Percentiles rank a stretch among this genome's conserved stretches.
Evolutionary conservation across 805 yeast genomes (phyloP).

Genomic region (Wickerhamomyces canadensis): DNA sequence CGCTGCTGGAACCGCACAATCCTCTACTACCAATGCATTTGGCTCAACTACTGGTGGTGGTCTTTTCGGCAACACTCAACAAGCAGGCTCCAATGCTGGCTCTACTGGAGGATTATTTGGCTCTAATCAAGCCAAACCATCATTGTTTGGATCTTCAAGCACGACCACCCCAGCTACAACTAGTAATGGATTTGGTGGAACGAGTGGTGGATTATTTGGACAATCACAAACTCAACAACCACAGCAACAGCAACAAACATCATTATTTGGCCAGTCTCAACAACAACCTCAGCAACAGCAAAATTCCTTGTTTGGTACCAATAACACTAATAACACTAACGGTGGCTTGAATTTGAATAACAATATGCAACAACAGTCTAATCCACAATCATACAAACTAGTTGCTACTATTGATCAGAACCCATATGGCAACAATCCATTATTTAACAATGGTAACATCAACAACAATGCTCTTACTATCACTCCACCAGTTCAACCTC

Average conservation of each 20-base stretch:
- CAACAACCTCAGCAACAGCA: slow-evolving; percentile 1
- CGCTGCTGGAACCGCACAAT: background rate
- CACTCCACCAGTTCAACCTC: slow-evolving; percentile 33
- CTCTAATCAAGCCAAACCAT: slow-evolving; percentile 13
- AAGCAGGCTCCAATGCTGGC: slow-evolving; percentile 1
- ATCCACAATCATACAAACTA: slow-evolving; percentile 19
- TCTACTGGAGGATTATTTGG: slow-evolving; percentile 37
- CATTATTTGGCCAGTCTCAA: slow-evolving; percentile 2
- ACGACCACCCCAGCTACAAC: slow-evolving; percentile 9
- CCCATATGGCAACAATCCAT: slow-evolving; percentile 78
- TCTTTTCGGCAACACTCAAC: slow-evolving; percentile 31
- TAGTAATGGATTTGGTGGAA: slow-evolving; percentile 4
- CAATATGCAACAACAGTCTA: slow-evolving; percentile 9
- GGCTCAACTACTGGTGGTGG: slow-evolving; percentile 26
- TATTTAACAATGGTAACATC: slow-evolving; percentile 43
- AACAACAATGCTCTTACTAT: slow-evolving; percentile 32
- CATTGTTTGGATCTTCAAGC: slow-evolving; percentile 10
- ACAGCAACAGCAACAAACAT: background rate
- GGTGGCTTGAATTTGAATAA: too few relatives aligned
- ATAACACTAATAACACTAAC: slow-evolving; percentile 15
- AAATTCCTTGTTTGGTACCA: slow-evolving; percentile 29
- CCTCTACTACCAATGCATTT: too few relatives aligned
- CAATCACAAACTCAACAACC: slow-evolving; percentile 5
- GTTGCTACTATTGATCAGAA: slow-evolving; percentile 37
- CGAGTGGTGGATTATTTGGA: slow-evolving; percentile 28